Percentiles rank a stretch among this genome's conserved stretches.
Conservation (phyloP, 164 flowering plant species). For the Dillenia turbinata region DNA sequence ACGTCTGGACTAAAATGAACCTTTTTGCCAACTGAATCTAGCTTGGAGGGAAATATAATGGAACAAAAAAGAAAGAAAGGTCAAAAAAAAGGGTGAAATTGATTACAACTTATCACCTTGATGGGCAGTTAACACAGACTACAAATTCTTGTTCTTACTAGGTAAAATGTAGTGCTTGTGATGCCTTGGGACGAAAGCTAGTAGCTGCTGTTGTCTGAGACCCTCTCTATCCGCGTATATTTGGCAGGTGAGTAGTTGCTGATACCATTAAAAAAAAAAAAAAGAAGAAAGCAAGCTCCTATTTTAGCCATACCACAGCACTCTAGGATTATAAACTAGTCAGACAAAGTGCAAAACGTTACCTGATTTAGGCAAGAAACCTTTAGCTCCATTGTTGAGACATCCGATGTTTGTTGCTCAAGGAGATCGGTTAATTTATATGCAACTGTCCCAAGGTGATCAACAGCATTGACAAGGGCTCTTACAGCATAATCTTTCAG, state of each 20-base stretch:
- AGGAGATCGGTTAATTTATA: slow-evolving; percentile 84
- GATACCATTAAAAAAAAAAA: slow-evolving; percentile 17
- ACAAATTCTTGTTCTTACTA: slow-evolving; percentile 40
- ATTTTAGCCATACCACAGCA: background rate
- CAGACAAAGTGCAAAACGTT: slow-evolving; percentile 5
- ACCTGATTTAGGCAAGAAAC: slow-evolving; percentile 81
- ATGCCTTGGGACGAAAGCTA: slow-evolving; percentile 75
- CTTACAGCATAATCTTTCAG: slow-evolving; percentile 90
- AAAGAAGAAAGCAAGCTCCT: slow-evolving; percentile 15
- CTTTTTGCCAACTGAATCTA: slow-evolving; percentile 77
- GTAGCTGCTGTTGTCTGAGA: slow-evolving; percentile 74
- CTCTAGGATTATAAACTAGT: background rate
- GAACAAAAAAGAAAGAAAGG: background rate
- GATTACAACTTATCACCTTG: background rate
- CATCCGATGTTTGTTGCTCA: slow-evolving; percentile 73
- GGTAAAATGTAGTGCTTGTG: slow-evolving; percentile 94
- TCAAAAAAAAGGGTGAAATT: background rate
- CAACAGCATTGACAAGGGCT: slow-evolving; percentile 96
- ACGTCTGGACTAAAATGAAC: slow-evolving; percentile 71
- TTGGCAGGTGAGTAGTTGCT: slow-evolving; percentile 85
- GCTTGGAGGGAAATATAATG: background rate
- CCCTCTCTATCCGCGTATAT: slow-evolving; percentile 77
- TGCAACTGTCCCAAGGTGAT: slow-evolving; percentile 98
- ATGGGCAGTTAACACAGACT: background rate
- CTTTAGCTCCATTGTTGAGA: slow-evolving; percentile 64